Base-by-base conservation (phyloP, 164 flowering plant genomes). In the Hamamelis virginiana region DNA sequence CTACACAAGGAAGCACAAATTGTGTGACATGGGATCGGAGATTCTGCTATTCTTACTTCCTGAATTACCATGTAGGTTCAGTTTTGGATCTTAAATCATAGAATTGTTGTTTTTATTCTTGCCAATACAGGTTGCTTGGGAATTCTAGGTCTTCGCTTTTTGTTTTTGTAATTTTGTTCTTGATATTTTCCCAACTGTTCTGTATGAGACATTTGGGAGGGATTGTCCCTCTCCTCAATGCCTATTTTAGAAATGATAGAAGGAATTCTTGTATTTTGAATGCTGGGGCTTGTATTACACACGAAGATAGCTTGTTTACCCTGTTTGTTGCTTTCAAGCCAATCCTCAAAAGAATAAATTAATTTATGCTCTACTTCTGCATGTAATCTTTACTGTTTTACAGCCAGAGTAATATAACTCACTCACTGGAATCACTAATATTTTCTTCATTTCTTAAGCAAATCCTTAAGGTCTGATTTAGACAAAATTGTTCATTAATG, bases 121-220 rank as follows among this genome's bases (percentile, higher is more conserved):
- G 58, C 64, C 64, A 4, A 65, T 65, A 68, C 67, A 50, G 69
- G 66, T 62, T 62, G 41, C 44, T 55, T 76, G 45, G 53, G 44
- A 67, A 69, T 44, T 62, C 18, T 45, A 46, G 18, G 9, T 25
- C 18, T 46, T 63, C 12, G 44, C 6, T 14, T 23, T 13, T 23
- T 62, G 4, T 44, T 69, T 23, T 66, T 55, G 45, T 25, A 43
- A 26, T 69, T 65, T 9, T 48, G 57, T 0, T 46, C 33, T 22
- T 53, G 25, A 63, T 53, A 26, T 28, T 57, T 55, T 16, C 8
- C 25, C 25, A 43, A 48, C 51, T 50, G 26, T 69, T 63, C n/a
- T n/a, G 50, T 63, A 68, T 59, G 64, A 27, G 62, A 50, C 62
- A 44, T 41, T 44, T 43, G 45, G n/a, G n/a, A 60, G 65, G 43